Base-by-base conservation (phyloP, 306 rosid species). In the Rosa lucieae region DNA sequence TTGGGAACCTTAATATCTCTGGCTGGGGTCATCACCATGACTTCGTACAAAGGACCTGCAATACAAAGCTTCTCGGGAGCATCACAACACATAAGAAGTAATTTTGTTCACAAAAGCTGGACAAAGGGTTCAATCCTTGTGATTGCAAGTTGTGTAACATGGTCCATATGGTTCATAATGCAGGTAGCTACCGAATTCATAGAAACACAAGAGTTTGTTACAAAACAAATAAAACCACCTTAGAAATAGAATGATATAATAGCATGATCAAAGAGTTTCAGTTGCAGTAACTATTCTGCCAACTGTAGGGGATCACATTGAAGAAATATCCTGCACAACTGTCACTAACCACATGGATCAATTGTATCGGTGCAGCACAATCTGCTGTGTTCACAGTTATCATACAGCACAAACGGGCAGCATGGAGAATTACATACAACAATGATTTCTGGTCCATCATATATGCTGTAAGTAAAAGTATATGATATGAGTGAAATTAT, bases 251-350 rank as follows among this genome's bases (percentile, higher is more conserved):
- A 18, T 52, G 63, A 18, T 5, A 70, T 23, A 49, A 53, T 46
- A 42, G 11, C 15, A 15, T 48, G 43, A n/a, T 39, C 23, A 14
- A 73, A 73, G 77, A 35, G 9, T 71, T 18, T 71, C 75, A 29
- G 21, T 39, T 73, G 59, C 49, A 39, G 66, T 20, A 71, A 52
- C 8, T n/a, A 55, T 53, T 52, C 37, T 73, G 20, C 67, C 37
- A 53, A 29, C 46, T 17, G 82, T 44, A 85, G 87, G 89, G 80
- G 67, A 35, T 81, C 8, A 70, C 74, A 59, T 48, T 77, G 81
- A 89, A 82, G 86, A 87, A 83, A 80, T 87, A 87, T 71, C 85
- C 89, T 14, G 92, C 89, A 48, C 87, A 74, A 48, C 62, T 87
- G 7, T 83, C 89, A 20, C 84, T 89, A 70, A 89, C 86, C 29